Conservation (phyloP, 1,284 basidiomycete genomes). For the Apiotrichum mycotoxinovorans region DNA sequence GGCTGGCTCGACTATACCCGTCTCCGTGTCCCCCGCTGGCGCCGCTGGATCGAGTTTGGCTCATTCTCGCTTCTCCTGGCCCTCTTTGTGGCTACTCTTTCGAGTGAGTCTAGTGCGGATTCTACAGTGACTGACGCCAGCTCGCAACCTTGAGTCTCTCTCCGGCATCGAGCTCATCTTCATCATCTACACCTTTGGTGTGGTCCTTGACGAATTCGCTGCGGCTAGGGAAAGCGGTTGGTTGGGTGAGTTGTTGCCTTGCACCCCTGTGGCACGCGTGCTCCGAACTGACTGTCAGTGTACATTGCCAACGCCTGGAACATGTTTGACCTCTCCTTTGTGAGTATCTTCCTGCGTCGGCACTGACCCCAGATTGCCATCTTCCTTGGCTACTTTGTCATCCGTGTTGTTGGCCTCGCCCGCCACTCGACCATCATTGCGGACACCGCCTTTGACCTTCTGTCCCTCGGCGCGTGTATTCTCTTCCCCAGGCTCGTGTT, state of each 20-base stretch:
- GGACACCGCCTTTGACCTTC: constrained; percentile 71
- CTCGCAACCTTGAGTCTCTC: constrained; percentile 56
- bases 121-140: constrained; percentile 46
- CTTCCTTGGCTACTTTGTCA: constrained; percentile 64
- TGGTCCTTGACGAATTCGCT: constrained; percentile 61
- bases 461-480: constrained; percentile 80
- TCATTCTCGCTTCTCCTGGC: constrained; percentile 65
- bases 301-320: constrained; percentile 85
- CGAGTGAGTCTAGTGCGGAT: constrained; percentile 56
- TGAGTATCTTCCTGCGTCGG: neutral
- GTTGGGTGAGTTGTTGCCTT: constrained; percentile 59
- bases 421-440: constrained; percentile 59
- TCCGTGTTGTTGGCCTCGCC: constrained; percentile 65
- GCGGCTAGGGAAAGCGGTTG: constrained; percentile 68
- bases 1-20: constrained; percentile 76
- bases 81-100: constrained; percentile 58
- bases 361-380: constrained; percentile 54
- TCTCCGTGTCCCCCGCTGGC: constrained; percentile 75
- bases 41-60: constrained; percentile 70
- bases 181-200: constrained; percentile 69
- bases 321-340: constrained; percentile 74
- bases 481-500: constrained; percentile 83
- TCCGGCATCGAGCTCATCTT: constrained; percentile 65
- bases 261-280: neutral
- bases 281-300: constrained; percentile 53